A percentile compares a stretch with the other conserved stretches of the same genome.
Conservation (phyloP, 768 basidiomycete genomes). For the Auricularia sp. region DNA sequence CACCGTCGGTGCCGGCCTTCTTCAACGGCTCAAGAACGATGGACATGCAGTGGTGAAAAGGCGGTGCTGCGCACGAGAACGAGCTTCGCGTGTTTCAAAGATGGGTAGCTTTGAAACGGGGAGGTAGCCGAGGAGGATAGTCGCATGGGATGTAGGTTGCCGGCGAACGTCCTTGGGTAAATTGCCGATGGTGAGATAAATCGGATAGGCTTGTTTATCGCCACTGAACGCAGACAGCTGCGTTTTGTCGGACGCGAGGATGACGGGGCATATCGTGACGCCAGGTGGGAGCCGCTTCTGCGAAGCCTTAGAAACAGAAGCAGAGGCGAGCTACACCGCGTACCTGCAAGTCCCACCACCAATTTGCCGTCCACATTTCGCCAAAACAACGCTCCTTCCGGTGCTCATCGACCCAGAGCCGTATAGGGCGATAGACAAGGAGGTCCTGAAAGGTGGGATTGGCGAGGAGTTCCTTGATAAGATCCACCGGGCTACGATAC, state of each 20-base stretch:
- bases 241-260: conserved; percentile 38
- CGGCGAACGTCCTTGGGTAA: conserved; percentile 29
- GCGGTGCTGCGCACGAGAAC: conserved; percentile 23
- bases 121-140: conserved; percentile 31
- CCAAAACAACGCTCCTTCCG: conserved; percentile 16
- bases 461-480: conserved; percentile 16
- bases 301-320: too few species aligned
- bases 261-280: conserved; percentile 31
- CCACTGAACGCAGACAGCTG: conserved; percentile 24
- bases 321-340: too few species aligned
- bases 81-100: conserved; percentile 33
- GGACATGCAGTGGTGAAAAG: conserved; percentile 30
- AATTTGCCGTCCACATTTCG: conserved; percentile 29
- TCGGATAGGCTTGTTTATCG: conserved; percentile 34
- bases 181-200: conserved; percentile 35
- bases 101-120: conserved; percentile 25
- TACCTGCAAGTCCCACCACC: conserved; percentile 31
- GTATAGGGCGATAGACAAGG: conserved; percentile 21
- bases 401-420: conserved; percentile 14
- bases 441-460: conserved; percentile 20
- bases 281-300: conserved; percentile 1
- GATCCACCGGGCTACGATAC: conserved; percentile 17
- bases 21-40: conserved; percentile 23
- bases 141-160: conserved; percentile 25
- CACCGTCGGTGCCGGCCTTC: conserved; percentile 20